Base-by-base conservation (phyloP, 108 stramenopile genomes). In the Poteriospumella lacustris region DNA sequence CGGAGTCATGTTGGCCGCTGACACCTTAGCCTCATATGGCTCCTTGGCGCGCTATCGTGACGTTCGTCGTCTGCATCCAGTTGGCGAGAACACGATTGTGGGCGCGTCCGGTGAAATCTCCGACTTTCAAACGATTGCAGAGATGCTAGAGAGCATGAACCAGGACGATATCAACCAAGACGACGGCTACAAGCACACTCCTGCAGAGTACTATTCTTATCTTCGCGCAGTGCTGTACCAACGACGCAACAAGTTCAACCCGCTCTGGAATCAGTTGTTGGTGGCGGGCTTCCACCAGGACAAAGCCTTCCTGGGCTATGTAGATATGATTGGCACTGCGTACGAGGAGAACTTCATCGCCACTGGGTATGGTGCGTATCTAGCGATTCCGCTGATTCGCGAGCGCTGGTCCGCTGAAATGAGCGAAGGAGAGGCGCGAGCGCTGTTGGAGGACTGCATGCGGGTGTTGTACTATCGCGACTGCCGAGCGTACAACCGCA, bases 1-100 rank as follows among this genome's bases (percentile, higher is more conserved):
- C 62, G 98, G 98, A 56, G 98, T 99, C 72, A 87, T 99, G 90
- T 80, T 98, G 67, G 95, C 95, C 5, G 93, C 96, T 47, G 98
- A 99, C 82, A 99, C 98, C 2, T 84, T 99, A 70, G 90, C 86
- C 3, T 79, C 76, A 3, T 73, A 73, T 73, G 70, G 70, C 29
- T 73, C 70, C 9, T 38, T 73, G 33, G 68, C 76, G 40, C 70
- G 43, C 9, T 1, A 75, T 43, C 39, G 52, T n/a, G 70, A 73
- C 36, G 41, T 42, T 5, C 12, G 70, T 26, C 3, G 70, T 5
- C 12, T 73, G 9, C 43, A 12, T 5, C 41, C 41, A 39, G 24
- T 96, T 43, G 89, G 92, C 42, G 81, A 89, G 29, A 59, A 77
- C 64, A 94, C 94, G 34, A 75, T 99, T 52, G 60, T 99, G 1